A percentile compares a stretch with the other conserved stretches of the same genome.
Evolutionary conservation across 495 filamentous ascomycete genomes (phyloP).

Genomic region (Penicillium egyptiacum): DNA sequence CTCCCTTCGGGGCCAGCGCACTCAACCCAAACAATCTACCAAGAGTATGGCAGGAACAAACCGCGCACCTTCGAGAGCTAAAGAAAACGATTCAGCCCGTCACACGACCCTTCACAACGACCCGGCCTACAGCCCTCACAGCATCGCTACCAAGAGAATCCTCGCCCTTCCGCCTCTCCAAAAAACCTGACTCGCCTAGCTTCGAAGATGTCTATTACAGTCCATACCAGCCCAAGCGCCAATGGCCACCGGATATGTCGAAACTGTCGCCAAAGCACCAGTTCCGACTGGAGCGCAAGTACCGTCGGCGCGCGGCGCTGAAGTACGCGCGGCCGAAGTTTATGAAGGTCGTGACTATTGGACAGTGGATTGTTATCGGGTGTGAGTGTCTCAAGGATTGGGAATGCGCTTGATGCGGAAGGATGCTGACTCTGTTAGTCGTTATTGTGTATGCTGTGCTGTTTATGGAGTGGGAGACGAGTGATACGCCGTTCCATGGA

Average conservation of each 20-base stretch:
- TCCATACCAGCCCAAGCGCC: conserved; percentile 72
- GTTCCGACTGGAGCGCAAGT: conserved; percentile 66
- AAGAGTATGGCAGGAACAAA: no score
- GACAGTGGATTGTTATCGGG: no score
- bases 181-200: conserved; percentile 16
- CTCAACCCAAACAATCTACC: no score
- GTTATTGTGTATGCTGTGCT: conserved; percentile 69
- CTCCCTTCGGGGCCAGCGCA: no score
- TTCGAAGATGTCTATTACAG: conserved; percentile 42
- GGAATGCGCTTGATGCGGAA: no score
- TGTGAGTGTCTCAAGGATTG: no score
- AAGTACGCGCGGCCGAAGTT: no score
- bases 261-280: conserved; percentile 79
- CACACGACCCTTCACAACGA: conserved; percentile 23
- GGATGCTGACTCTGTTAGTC: no score
- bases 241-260: conserved; percentile 91
- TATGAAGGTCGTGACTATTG: no score
- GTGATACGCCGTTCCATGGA: conserved; percentile 60
- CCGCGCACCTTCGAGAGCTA: no score
- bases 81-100: no score
- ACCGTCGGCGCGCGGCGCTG: conserved; percentile 66
- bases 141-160: conserved; percentile 15
- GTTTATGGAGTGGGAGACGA: conserved; percentile 73
- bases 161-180: conserved; percentile 44
- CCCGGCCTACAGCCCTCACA: conserved; percentile 20